Percentiles rank a stretch among this genome's conserved stretches.
Conservation (phyloP, 1,284 basidiomycete genomes). For the Sporisorium graminicola region DNA sequence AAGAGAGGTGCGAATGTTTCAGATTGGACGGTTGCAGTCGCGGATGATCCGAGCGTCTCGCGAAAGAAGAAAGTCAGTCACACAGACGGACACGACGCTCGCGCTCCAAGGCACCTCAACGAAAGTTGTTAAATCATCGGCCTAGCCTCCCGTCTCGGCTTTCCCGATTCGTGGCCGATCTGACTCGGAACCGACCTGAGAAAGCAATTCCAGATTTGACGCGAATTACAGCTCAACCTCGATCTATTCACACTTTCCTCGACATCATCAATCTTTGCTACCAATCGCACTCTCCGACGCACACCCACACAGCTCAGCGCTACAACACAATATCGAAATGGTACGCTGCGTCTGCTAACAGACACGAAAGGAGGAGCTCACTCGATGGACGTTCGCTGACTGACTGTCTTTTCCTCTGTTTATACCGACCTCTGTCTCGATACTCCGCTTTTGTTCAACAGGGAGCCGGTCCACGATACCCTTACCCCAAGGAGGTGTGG, state of each 20-base stretch:
- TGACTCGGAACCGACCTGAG: constrained; percentile 13
- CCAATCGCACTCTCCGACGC: neutral
- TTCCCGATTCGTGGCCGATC: neutral
- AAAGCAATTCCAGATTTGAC: neutral
- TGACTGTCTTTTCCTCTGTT: neutral
- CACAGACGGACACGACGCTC: neutral
- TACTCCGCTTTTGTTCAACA: constrained; percentile 7
- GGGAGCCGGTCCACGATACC: constrained; percentile 72
- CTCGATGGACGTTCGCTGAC: neutral
- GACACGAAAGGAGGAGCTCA: neutral
- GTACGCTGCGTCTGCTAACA: neutral
- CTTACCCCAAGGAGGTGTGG: constrained; percentile 76
- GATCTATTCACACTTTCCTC: neutral
- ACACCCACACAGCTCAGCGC: neutral
- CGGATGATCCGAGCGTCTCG: neutral
- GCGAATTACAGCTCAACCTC: constrained; percentile 1
- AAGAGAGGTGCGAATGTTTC: too few species aligned
- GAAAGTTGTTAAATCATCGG: neutral
- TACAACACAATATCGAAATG: constrained; percentile 1
- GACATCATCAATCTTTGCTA: neutral
- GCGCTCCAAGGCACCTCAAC: too few species aligned
- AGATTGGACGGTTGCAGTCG: neutral
- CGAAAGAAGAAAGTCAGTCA: neutral
- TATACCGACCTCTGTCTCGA: neutral
- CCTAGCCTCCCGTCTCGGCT: too few species aligned